Evolutionary conservation across 2,329 filamentous ascomycete genomes (phyloP).

Genomic region (Pseudogymnoascus sp.): DNA sequence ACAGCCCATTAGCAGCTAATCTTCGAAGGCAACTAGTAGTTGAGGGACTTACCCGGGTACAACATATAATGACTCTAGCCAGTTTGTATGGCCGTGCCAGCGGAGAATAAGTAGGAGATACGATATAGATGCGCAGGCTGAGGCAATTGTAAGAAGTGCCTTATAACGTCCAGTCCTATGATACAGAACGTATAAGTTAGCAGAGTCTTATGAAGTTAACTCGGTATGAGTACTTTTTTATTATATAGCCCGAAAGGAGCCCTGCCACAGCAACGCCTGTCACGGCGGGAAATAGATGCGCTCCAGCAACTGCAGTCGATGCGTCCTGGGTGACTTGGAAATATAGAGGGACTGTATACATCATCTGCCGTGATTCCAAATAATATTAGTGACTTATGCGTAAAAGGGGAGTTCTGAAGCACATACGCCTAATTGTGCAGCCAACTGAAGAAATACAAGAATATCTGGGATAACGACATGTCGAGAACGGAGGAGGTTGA

Average conservation of each 20-base stretch:
- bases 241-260: conserved; percentile 51
- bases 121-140: conserved; percentile 42
- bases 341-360: conserved; percentile 63
- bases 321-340: conserved; percentile 57
- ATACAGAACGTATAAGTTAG: neutral
- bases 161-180: conserved; percentile 55
- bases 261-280: conserved; percentile 61
- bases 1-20: neutral
- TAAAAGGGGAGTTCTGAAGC: conserved; percentile 14
- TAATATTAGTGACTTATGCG: conserved; percentile 2
- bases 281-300: conserved; percentile 61
- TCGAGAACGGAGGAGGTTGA: conserved; percentile 46
- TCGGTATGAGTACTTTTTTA: conserved; percentile 37
- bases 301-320: conserved; percentile 51
- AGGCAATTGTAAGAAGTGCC: conserved; percentile 44
- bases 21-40: neutral
- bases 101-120: conserved; percentile 49
- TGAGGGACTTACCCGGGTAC: conserved; percentile 35
- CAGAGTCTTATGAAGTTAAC: neutral
- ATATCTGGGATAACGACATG: conserved; percentile 49
- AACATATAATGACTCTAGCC: conserved; percentile 53
- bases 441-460: conserved; percentile 47
- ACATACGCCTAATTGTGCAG: conserved; percentile 52
- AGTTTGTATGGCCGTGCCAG: conserved; percentile 55
- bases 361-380: conserved; percentile 37